Conservation (phyloP, 345 rosid genomes). For the Eucalyptus paniculata region DNA sequence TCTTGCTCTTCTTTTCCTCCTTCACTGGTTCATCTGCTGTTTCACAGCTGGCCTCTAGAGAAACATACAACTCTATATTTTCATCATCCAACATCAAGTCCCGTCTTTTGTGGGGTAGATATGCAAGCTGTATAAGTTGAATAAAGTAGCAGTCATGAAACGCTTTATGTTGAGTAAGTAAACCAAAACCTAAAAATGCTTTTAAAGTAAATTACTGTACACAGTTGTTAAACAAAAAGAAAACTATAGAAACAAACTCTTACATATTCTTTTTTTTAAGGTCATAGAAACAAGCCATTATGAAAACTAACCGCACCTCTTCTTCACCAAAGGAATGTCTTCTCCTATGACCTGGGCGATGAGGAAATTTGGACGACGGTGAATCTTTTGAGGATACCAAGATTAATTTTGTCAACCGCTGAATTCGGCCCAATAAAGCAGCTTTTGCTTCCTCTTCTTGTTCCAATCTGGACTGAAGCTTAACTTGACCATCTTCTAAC, state of each 20-base stretch:
- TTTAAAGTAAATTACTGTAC: background rate
- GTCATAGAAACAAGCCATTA: background rate
- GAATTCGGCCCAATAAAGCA: conserved; percentile 92
- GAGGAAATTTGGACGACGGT: conserved; percentile 60
- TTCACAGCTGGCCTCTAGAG: conserved; percentile 64
- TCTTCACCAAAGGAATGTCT: conserved; percentile 99
- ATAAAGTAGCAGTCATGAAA: background rate
- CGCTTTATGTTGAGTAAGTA: background rate
- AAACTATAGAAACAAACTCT: background rate
- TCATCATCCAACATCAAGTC: conserved; percentile 93
- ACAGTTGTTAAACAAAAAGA: background rate
- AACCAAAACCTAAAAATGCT: background rate
- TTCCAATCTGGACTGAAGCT: conserved; percentile 89
- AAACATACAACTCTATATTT: conserved; percentile 63
- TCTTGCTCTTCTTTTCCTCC: conserved; percentile 83
- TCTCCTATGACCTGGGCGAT: conserved; percentile 70
- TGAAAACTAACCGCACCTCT: conserved; percentile 42
- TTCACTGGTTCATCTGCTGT: conserved; percentile 32
- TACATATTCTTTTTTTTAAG: background rate
- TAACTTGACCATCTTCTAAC: conserved; percentile 98
- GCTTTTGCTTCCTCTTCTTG: conserved; percentile 99
- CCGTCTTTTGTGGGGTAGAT: conserved; percentile 90
- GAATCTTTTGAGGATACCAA: conserved; percentile 89
- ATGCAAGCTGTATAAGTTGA: conserved; percentile 61
- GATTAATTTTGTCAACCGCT: conserved; percentile 84